These are phyloP conservation scores for Setaria italica DNA, from an alignment of 202 grass and related monocot species.

Conservation along the genomic window DNA sequence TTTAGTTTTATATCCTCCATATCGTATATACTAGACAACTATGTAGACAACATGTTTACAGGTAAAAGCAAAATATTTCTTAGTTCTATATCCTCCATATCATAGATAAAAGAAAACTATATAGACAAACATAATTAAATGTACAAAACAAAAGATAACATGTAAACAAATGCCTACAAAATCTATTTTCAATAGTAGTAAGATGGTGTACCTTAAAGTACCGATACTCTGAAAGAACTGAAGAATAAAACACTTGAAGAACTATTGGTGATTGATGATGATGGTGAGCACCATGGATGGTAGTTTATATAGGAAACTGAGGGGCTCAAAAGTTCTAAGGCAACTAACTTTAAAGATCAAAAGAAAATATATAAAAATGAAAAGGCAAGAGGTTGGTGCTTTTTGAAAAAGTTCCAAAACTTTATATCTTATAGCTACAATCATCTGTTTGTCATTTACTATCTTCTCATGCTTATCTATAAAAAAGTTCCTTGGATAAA, in stretches of 20 bases:
- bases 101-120: too few relatives aligned
- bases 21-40: too few relatives aligned
- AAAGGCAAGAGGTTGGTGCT: background rate
- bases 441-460: background rate
- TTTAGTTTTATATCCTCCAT: background rate
- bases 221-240: background rate
- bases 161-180: background rate
- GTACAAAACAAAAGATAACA: background rate
- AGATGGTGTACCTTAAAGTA: background rate
- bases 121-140: background rate
- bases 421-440: background rate
- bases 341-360: background rate
- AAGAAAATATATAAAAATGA: background rate
- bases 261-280: background rate
- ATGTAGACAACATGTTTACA: too few relatives aligned
- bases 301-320: slow-evolving; percentile 20
- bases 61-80: too few relatives aligned
- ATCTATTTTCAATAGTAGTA: background rate
- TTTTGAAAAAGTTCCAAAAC: background rate
- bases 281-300: background rate
- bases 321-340: too few relatives aligned
- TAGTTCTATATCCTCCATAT: too few relatives aligned
- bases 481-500: background rate
- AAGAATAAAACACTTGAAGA: too few relatives aligned
- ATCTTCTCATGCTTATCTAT: background rate